These are phyloP conservation scores for Macroventuria anomochaeta DNA, from an alignment of 2,329 filamentous ascomycete species.

Conservation along the genomic window DNA sequence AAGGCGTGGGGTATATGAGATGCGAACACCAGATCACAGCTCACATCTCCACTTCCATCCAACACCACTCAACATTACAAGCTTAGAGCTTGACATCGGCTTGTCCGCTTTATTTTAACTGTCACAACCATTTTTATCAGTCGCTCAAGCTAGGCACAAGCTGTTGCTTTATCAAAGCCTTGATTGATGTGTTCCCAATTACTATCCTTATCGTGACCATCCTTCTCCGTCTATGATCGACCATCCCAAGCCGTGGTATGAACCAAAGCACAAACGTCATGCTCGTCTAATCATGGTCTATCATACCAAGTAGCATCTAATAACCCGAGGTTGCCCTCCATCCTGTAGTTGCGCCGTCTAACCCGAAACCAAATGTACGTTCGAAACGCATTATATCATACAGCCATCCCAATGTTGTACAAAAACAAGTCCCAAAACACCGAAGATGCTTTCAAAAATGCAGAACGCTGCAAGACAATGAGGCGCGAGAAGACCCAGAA, in stretches of 20 bases:
- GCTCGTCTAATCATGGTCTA: constrained; percentile 17
- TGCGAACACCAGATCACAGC: constrained; percentile 15
- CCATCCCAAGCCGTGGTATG: not conserved
- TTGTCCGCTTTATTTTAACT: not conserved
- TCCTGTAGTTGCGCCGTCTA: constrained; percentile 22
- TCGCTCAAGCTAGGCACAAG: not conserved
- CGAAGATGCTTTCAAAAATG: constrained; percentile 19
- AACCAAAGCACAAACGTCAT: not conserved
- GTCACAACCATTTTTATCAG: not conserved
- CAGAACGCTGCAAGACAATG: constrained; percentile 13
- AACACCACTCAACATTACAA: not conserved
- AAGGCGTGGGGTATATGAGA: constrained; percentile 31
- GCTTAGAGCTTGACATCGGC: not conserved
- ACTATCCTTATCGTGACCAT: not conserved
- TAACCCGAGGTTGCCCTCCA: constrained; percentile 4
- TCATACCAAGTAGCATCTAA: constrained; percentile 4
- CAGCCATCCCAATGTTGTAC: constrained; percentile 21
- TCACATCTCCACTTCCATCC: constrained; percentile 1
- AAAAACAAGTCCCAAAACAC: constrained; percentile 22
- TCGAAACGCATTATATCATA: constrained; percentile 19
- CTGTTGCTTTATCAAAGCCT: no score
- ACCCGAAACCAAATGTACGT: constrained; percentile 16
- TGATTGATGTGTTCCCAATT: not conserved
- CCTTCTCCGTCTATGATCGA: constrained; percentile 2
- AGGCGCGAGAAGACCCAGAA: constrained; percentile 6